phyloP scores from a whole-genome alignment of 192 early-diverging fungal genomes.

The Mortierella claussenii region DNA sequence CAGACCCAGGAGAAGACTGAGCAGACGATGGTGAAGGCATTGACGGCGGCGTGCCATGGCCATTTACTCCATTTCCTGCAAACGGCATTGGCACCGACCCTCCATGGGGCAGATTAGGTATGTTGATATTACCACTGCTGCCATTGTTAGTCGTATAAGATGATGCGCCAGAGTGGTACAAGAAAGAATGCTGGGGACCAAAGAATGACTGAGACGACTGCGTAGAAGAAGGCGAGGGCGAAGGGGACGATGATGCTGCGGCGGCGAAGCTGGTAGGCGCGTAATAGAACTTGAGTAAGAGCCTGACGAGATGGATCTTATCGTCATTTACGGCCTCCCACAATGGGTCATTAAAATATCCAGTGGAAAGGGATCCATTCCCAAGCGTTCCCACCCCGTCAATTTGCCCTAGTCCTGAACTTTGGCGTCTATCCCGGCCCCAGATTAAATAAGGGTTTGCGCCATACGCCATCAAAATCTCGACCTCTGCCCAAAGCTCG shows the following conservation, averaged over 20 bases:
- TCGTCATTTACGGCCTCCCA: constrained; percentile 53
- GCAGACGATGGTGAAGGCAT: constrained; percentile 52
- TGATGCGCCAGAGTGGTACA: constrained; percentile 40
- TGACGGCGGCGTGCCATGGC: constrained; percentile 42
- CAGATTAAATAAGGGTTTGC: constrained; percentile 50
- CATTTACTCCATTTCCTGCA: constrained; percentile 13
- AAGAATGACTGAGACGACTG: constrained; percentile 53
- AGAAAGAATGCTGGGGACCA: constrained; percentile 36
- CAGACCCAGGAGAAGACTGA: constrained; percentile 42
- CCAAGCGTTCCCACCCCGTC: constrained; percentile 1
- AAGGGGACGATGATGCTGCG: constrained; percentile 36
- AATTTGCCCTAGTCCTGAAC: constrained; percentile 10
- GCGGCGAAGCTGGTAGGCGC: constrained; percentile 47
- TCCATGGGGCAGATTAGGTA: constrained; percentile 37
- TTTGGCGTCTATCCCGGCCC: constrained; percentile 37
- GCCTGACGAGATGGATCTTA: constrained; percentile 45
- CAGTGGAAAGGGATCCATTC: constrained; percentile 13
- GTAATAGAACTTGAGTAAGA: constrained; percentile 50
- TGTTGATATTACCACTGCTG: constrained; percentile 45
- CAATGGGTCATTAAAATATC: constrained; percentile 39
- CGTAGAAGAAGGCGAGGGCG: constrained; percentile 47
- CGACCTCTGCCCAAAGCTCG: constrained; percentile 48
- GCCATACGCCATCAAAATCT: constrained; percentile 54
- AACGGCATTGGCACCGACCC: constrained; percentile 43
- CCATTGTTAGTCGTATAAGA: constrained; percentile 49